Evolutionary conservation across 768 basidiomycete genomes (phyloP), one percentile per base, ranked within the genome.

Genomic region (Lentinus tigrinus): DNA sequence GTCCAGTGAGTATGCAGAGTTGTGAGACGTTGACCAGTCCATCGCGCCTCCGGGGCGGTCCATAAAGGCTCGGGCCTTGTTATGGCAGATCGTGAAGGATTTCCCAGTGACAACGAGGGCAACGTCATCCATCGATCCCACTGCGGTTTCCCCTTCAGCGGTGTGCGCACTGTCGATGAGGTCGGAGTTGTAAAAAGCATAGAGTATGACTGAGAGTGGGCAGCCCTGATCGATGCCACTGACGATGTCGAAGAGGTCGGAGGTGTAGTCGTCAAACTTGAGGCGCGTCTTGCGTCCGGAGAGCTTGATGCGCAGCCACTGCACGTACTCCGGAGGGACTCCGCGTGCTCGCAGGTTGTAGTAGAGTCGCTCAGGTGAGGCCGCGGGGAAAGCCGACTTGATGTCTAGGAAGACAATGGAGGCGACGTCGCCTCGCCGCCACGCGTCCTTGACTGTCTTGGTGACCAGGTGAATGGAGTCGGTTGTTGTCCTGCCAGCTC

Each of bases 181-280:
- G 48, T 65, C 56, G 0, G 72, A 10, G 51, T 74, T 76, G 62
- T 72, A 75, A 11, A 75, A 66, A 6, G 70, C 60, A 47, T 72
- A 74, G 0, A 70, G 49, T 0, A 74, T 56, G 46, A 69, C 68
- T 0, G 72, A 73, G 3, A 69, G 54, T 0, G 72, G 73, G 57
- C 72, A 68, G 0, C 76, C 75, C 57, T 76, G 73, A 2, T 70
- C 69, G 0, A 74, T 69, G 0, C 74, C 70, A 13, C 68, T 69
- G 5, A 21, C 39, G 0, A 72, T 63, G 2, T 37, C 51, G 40
- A 71, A 67, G 0, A 43, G 55, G 0, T 48, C 26, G 0, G 71
- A 70, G 0, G 19, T 38, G 53, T 52, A 68, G 37, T 73, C 64
- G 26, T 74, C 67, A n/a, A 74, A 71, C 0, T 21, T 27, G 0